These are phyloP conservation scores for Debaryomycetaceae sp. DNA, from an alignment of 1,139 yeast species.

Conservation along the genomic window DNA sequence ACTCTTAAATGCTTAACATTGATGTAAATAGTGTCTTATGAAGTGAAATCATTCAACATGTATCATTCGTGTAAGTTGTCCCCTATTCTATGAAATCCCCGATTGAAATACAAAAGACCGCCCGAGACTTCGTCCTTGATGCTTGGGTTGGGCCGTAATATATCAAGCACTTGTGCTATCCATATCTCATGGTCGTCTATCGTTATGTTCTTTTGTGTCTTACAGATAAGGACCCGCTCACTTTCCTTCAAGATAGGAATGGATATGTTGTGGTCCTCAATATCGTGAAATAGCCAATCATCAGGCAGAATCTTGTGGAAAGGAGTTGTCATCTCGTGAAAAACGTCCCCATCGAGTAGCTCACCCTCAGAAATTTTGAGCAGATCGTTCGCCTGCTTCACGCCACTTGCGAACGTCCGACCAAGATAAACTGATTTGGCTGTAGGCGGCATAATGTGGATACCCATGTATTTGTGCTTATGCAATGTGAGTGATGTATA, in stretches of 20 bases:
- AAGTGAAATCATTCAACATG: not conserved
- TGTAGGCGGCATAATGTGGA: conserved; percentile 71
- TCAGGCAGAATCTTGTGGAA: conserved; percentile 31
- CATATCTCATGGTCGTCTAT: conserved; percentile 86
- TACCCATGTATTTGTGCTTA: conserved; percentile 50
- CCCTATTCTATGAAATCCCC: conserved; percentile 61
- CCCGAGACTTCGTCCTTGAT: conserved; percentile 34
- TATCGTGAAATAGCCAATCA: conserved; percentile 24
- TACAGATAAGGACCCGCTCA: conserved; percentile 64
- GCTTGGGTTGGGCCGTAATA: conserved; percentile 28
- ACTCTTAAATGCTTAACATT: conserved; percentile 4
- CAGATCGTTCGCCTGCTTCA: conserved; percentile 21
- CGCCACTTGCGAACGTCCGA: conserved; percentile 60
- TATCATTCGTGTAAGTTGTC: conserved; percentile 19
- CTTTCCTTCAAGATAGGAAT: conserved; percentile 61
- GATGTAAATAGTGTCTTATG: conserved; percentile 1
- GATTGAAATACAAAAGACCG: conserved; percentile 62
- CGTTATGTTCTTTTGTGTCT: conserved; percentile 47
- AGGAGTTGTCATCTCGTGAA: conserved; percentile 51
- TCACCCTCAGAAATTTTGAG: conserved; percentile 12
- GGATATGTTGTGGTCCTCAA: conserved; percentile 16
- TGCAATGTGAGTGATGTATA: conserved; percentile 68
- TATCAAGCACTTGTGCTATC: conserved; percentile 67
- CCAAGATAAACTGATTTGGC: conserved; percentile 50
- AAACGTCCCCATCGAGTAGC: conserved; percentile 33